Evolutionary conservation across 495 filamentous ascomycete genomes (phyloP).

Genomic region (Acidiella bohemica): DNA sequence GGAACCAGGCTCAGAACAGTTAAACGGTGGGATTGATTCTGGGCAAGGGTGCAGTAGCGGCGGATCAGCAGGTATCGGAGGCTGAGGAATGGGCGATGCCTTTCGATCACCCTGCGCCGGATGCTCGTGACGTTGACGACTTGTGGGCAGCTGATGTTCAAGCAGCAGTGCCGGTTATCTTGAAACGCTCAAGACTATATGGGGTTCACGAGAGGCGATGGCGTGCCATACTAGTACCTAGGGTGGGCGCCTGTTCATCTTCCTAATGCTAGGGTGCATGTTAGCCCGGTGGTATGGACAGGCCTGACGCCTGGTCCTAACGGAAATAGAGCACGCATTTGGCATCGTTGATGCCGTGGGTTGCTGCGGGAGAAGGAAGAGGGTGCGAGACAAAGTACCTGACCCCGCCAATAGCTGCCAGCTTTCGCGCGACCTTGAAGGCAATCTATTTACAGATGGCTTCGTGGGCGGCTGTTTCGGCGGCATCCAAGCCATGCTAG

Average conservation of each 20-base stretch:
- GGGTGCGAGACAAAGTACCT: no score
- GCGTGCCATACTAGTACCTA: not conserved
- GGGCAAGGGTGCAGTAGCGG: not conserved
- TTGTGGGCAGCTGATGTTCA: not conserved
- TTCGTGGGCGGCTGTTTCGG: no score
- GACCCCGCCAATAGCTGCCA: no score
- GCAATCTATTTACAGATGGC: no score
- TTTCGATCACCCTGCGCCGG: not conserved
- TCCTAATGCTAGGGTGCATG: no score
- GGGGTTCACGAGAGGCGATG: not conserved
- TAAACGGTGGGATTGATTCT: not conserved
- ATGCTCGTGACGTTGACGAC: no score
- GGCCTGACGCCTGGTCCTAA: not conserved
- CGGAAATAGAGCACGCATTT: not conserved
- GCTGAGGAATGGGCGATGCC: not conserved
- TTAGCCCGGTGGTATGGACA: not conserved
- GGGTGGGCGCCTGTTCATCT: no score
- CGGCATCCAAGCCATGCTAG: no score
- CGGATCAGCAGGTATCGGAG: conserved; percentile 5
- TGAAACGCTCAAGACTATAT: not conserved
- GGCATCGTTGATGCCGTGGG: no score
- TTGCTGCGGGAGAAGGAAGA: no score
- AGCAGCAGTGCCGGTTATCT: not conserved
- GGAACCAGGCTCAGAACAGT: not conserved
- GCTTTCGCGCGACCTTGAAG: no score